Evolutionary conservation across 2,329 filamentous ascomycete genomes (phyloP), one percentile per base, ranked within the genome.

Genomic region (Diplocarpon mali): DNA sequence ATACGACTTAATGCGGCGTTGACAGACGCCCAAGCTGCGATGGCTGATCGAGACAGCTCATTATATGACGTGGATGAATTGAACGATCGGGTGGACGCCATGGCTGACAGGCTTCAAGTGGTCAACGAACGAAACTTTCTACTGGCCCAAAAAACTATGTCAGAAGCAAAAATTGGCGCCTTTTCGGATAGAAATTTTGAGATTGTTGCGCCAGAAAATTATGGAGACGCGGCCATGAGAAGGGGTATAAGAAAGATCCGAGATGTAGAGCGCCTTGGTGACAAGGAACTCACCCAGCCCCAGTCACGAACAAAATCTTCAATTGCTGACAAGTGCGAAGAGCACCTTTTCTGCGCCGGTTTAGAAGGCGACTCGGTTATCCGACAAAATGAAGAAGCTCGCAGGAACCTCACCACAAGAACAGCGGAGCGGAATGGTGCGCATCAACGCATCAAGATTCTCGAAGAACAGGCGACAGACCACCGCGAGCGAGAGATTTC

Each of bases 371-470:
- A 47, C 28, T 15, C 27, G 5, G 39, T 40, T 13, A 36, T 46
- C 16, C 28, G 17, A 24, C 34, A 35, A 13, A 40, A 32, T 12
- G 38, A 45, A 10, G 38, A 42, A n/a, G 20, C 35, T 13, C 42
- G 35, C 39, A 36, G 38, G 8, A 37, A n/a, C 28, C 35, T 45
- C 11, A 42, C 42, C 9, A 45, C 38, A 8, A 27, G 38, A 27
- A 42, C 42, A 14, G 46, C 37, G 4, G 46, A 48, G 16, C 39
- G 42, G 8, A 48, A 48, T 9, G 42, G 42, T 12, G 46, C 46
- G 14, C 34, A 35, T 12, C 39, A 39, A 32, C 35, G 46, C 5
- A 38, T 45, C 10, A 16, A 36, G 9, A 16, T 48, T n/a, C 39
- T 48, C 14, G 42, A 48, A 32, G 42, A 37, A 3, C 38, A 30